Percentiles rank a stretch among this genome's conserved stretches.
Evolutionary conservation across 176 grass and related monocot genomes (phyloP).

Genomic region (Oryza australiensis): DNA sequence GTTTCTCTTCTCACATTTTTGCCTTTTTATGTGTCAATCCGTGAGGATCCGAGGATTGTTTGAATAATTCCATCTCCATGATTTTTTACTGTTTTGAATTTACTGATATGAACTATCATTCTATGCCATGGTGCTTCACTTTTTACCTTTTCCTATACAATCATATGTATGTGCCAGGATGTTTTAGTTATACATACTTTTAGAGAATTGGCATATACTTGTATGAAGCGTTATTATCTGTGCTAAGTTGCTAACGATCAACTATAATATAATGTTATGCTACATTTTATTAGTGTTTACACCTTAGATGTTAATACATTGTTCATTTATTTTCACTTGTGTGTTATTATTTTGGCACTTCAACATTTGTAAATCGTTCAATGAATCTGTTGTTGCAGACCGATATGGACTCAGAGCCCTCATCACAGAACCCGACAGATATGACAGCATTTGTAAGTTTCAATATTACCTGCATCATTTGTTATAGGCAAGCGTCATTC

Average conservation of each 20-base stretch:
- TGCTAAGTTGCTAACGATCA: background rate
- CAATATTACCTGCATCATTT: constrained; percentile 17
- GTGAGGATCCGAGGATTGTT: background rate
- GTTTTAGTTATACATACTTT: constrained; percentile 6
- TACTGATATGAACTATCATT: background rate
- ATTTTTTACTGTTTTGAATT: background rate
- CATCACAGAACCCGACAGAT: constrained; percentile 79
- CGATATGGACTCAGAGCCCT: constrained; percentile 70
- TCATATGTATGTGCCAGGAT: background rate
- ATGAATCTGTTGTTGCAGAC: constrained; percentile 39
- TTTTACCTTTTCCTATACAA: background rate
- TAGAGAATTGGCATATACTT: background rate
- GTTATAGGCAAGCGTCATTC: constrained; percentile 6
- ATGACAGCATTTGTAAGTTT: constrained; percentile 92
- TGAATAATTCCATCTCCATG: background rate
- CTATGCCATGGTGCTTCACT: background rate
- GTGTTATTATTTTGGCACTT: background rate
- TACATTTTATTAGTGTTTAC: background rate
- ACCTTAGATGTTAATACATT: background rate
- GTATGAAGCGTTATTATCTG: background rate
- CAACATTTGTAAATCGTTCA: constrained; percentile 13
- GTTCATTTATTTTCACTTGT: constrained; percentile 26
- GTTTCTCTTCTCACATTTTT: background rate
- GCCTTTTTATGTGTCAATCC: background rate
- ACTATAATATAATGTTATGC: background rate